phyloP scores from a whole-genome alignment of 2,329 filamentous ascomycete species.

The Boeremia lycopersici region DNA sequence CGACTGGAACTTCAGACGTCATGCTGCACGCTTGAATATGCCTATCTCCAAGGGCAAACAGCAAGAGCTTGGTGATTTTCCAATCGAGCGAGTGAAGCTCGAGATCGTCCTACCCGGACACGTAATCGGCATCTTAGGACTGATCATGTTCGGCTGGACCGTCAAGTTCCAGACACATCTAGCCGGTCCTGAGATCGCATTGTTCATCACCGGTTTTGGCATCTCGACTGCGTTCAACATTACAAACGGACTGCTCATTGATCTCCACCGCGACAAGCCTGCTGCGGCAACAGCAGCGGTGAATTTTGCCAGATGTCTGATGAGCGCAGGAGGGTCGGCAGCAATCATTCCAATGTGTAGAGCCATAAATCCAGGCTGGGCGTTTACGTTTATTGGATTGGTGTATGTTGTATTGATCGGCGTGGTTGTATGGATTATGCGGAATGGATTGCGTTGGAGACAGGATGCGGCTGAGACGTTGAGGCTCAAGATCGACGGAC shows the following conservation, averaged over 20 bases:
- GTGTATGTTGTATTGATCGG: constrained; percentile 34
- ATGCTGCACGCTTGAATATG: constrained; percentile 66
- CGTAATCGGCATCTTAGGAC: constrained; percentile 36
- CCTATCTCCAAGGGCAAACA: constrained; percentile 64
- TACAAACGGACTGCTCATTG: constrained; percentile 54
- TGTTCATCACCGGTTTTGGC: constrained; percentile 60
- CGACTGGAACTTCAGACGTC: constrained; percentile 75
- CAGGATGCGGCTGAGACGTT: constrained; percentile 27
- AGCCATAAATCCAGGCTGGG: constrained; percentile 52
- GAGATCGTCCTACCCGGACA: constrained; percentile 49
- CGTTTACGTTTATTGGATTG: constrained; percentile 51
- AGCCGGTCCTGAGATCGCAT: constrained; percentile 52
- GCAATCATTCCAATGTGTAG: constrained; percentile 52
- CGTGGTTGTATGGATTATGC: constrained; percentile 41
- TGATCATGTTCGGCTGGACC: constrained; percentile 53
- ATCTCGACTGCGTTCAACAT: constrained; percentile 60
- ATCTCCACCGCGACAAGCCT: constrained; percentile 49
- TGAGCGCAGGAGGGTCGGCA: constrained; percentile 45
- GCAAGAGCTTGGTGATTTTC: constrained; percentile 58
- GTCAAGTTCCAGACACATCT: constrained; percentile 45
- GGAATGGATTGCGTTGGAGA: constrained; percentile 39
- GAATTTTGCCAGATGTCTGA: constrained; percentile 46
- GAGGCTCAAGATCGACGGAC: constrained; percentile 11
- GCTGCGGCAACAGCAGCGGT: constrained; percentile 50
- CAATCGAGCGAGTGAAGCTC: constrained; percentile 55